Conservation (phyloP, 139 green algal genomes). For the Nannochloris sp. region DNA sequence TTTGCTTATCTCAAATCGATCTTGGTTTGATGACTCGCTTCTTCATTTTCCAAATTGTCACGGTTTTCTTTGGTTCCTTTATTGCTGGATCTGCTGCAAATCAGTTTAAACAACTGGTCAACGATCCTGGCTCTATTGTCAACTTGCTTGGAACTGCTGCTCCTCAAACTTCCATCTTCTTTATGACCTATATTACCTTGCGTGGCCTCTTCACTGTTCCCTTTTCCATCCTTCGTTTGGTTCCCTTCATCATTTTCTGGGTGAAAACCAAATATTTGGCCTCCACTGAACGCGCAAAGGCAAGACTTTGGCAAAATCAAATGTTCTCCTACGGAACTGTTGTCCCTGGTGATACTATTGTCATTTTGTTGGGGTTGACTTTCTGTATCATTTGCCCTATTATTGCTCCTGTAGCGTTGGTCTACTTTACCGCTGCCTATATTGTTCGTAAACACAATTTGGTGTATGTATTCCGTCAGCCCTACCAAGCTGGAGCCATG, state of each 20-base stretch:
- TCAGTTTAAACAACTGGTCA: slow-evolving; percentile 31
- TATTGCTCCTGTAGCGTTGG: slow-evolving; percentile 49
- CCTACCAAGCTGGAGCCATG: slow-evolving; percentile 31
- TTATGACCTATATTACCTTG: slow-evolving; percentile 59
- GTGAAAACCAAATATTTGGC: slow-evolving; percentile 19
- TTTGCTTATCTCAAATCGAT: slow-evolving; percentile 38
- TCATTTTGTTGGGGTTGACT: slow-evolving; percentile 49
- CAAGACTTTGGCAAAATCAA: slow-evolving; percentile 48
- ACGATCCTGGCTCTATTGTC: slow-evolving; percentile 32
- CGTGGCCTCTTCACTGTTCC: not conserved
- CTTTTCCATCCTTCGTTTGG: not conserved
- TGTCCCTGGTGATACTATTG: slow-evolving; percentile 50
- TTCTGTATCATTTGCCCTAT: slow-evolving; percentile 68
- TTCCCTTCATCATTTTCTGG: slow-evolving; percentile 27
- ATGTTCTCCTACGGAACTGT: slow-evolving; percentile 33
- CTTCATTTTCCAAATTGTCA: slow-evolving; percentile 60
- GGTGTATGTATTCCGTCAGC: slow-evolving; percentile 26
- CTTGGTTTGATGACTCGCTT: slow-evolving; percentile 38
- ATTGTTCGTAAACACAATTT: slow-evolving; percentile 33
- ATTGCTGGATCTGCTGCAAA: slow-evolving; percentile 43
- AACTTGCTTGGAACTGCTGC: slow-evolving; percentile 50
- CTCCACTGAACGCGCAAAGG: slow-evolving; percentile 42
- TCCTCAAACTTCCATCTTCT: slow-evolving; percentile 66
- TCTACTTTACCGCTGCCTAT: slow-evolving; percentile 61
- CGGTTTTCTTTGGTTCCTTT: slow-evolving; percentile 60